Conservation (phyloP, 1,284 basidiomycete genomes). For the Heterobasidion annosum region DNA sequence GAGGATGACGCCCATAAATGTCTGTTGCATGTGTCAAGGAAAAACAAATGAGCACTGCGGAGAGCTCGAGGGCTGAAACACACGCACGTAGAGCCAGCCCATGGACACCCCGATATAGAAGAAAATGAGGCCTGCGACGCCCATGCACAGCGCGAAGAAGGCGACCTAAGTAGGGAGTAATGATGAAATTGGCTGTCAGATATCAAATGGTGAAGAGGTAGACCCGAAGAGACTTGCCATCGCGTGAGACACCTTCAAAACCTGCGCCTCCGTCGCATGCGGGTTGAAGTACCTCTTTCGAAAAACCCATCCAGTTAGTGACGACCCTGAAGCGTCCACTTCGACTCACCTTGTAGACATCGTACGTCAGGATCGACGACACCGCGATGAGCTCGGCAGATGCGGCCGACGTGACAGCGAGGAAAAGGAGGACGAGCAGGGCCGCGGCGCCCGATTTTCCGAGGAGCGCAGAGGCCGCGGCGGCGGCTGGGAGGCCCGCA, state of each 20-base stretch:
- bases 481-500: conserved; percentile 76
- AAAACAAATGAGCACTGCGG: background rate
- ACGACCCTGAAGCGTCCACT: conserved; percentile 1
- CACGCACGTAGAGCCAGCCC: conserved; percentile 77
- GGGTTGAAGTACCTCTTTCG: conserved; percentile 47
- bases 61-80: background rate
- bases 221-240: conserved; percentile 20
- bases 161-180: conserved; percentile 37
- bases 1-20: conserved; percentile 79
- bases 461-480: conserved; percentile 73
- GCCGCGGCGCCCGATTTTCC: conserved; percentile 70
- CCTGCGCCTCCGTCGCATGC: conserved; percentile 46
- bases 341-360: conserved; percentile 46
- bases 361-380: conserved; percentile 74
- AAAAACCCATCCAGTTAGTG: background rate
- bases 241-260: conserved; percentile 41
- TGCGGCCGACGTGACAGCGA: conserved; percentile 82
- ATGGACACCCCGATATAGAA: conserved; percentile 84
- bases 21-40: conserved; percentile 25
- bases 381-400: conserved; percentile 89
- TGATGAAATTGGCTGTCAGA: background rate
- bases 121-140: conserved; percentile 78
- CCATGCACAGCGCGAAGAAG: conserved; percentile 73
- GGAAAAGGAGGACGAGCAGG: conserved; percentile 63
- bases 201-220: background rate